Evolutionary conservation across 1,284 basidiomycete genomes (phyloP).

Genomic region (Xerocomus minutiporus): DNA sequence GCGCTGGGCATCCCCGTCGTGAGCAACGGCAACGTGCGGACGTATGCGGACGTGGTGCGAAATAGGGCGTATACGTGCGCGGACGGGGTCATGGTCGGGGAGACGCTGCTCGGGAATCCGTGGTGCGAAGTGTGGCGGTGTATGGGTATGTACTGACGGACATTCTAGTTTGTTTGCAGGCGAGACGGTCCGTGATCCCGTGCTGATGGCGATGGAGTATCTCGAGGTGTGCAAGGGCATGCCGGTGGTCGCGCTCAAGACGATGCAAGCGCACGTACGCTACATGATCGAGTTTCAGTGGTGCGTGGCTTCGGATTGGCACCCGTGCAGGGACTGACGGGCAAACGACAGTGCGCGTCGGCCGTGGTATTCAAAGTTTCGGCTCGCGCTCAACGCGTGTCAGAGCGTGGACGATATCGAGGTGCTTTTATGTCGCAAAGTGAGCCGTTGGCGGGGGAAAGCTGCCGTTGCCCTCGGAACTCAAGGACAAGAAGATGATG

Average conservation of each 20-base stretch:
- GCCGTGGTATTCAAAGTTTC: constrained; percentile 56
- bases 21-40: constrained; percentile 73
- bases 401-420: constrained; percentile 46
- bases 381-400: constrained; percentile 40
- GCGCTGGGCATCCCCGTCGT: constrained; percentile 53
- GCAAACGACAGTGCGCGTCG: constrained; percentile 39
- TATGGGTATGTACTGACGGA: not conserved
- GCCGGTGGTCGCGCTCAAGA: constrained; percentile 44
- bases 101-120: constrained; percentile 65
- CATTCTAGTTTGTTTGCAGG: constrained; percentile 45
- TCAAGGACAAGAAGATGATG: constrained; percentile 1
- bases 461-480: constrained; percentile 8
- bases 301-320: constrained; percentile 34
- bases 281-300: constrained; percentile 63
- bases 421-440: constrained; percentile 40
- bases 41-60: constrained; percentile 48
- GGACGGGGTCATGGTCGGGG: constrained; percentile 75
- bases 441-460: constrained; percentile 51
- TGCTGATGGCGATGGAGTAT: constrained; percentile 60
- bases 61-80: constrained; percentile 59
- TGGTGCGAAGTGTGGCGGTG: constrained; percentile 37
- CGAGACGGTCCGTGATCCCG: constrained; percentile 50
- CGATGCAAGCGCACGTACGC: constrained; percentile 54
- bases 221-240: constrained; percentile 49
- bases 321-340: not conserved